phyloP scores from a whole-genome alignment of 208 protist genomes.

The Trypanosoma caninum region DNA sequence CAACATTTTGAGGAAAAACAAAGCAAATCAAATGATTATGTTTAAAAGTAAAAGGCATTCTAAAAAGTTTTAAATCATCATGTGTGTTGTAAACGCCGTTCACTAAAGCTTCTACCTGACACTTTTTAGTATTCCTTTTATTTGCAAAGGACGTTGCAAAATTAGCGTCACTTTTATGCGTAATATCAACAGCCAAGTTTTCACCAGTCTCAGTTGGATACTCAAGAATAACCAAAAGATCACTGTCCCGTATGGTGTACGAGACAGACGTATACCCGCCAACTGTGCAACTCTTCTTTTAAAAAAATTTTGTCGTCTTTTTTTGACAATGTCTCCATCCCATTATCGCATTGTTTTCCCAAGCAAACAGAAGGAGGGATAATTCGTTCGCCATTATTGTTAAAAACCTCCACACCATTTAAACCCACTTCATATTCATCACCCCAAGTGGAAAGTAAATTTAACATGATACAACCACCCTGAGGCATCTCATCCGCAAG shows the following conservation, averaged over 20 bases:
- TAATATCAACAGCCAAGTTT: background rate
- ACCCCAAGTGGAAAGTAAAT: conserved; percentile 85
- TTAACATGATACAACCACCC: conserved; percentile 60
- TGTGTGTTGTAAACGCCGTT: conserved; percentile 70
- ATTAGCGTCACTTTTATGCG: no score
- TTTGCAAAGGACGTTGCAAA: background rate
- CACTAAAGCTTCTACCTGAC: conserved; percentile 73
- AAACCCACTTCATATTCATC: conserved; percentile 89
- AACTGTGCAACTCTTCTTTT: background rate
- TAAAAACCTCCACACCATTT: conserved; percentile 88
- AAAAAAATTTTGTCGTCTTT: background rate
- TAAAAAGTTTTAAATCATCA: conserved; percentile 84
- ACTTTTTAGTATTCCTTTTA: conserved; percentile 29
- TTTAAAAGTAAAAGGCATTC: conserved; percentile 72
- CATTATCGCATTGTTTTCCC: conserved; percentile 4
- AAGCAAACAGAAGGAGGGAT: conserved; percentile 13
- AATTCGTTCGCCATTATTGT: conserved; percentile 59
- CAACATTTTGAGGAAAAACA: conserved; percentile 42
- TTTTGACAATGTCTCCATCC: background rate
- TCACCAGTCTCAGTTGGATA: background rate
- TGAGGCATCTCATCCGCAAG: conserved; percentile 40
- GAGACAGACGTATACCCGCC: background rate
- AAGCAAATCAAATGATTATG: conserved; percentile 68
- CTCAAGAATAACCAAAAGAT: conserved; percentile 9
- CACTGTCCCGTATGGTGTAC: background rate